Evolutionary conservation across 106 monocot genomes (phyloP).

Genomic region (Ottelia alismoides): DNA sequence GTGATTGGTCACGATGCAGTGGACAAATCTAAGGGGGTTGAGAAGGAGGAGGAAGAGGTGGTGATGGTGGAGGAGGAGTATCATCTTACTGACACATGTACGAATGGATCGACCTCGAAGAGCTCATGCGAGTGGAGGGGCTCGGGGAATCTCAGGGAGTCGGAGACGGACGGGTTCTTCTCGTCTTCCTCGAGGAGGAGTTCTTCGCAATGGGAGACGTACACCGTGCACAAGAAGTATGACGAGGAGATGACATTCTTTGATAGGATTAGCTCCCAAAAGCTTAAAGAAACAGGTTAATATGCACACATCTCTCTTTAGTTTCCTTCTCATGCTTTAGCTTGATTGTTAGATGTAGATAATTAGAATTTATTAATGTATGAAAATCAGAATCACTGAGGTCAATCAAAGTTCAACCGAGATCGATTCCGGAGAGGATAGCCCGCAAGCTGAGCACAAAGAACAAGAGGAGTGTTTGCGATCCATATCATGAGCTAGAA

Average conservation of each 20-base stretch:
- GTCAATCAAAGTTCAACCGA: conserved; percentile 45
- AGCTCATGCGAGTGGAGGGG: conserved; percentile 77
- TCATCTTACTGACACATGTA: conserved; percentile 26
- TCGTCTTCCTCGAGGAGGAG: conserved; percentile 86
- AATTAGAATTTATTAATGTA: too few species aligned
- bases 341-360: too few species aligned
- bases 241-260: conserved; percentile 90
- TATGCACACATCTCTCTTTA: background rate
- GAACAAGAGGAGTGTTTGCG: conserved; percentile 4
- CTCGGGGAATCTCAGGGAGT: conserved; percentile 61
- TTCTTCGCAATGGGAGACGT: conserved; percentile 85
- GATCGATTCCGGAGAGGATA: conserved; percentile 70
- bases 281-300: conserved; percentile 81
- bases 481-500: conserved; percentile 75
- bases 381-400: conserved; percentile 73
- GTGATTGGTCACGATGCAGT: too few species aligned
- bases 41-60: background rate
- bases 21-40: background rate
- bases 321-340: background rate
- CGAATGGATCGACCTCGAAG: conserved; percentile 76
- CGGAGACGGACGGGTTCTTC: conserved; percentile 79
- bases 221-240: conserved; percentile 61
- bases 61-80: background rate
- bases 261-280: conserved; percentile 61
- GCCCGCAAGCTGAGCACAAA: conserved; percentile 39